Percentiles rank a stretch among this genome's conserved stretches.
Conservation (phyloP, 495 filamentous ascomycete genomes). For the Podospora sp. region DNA sequence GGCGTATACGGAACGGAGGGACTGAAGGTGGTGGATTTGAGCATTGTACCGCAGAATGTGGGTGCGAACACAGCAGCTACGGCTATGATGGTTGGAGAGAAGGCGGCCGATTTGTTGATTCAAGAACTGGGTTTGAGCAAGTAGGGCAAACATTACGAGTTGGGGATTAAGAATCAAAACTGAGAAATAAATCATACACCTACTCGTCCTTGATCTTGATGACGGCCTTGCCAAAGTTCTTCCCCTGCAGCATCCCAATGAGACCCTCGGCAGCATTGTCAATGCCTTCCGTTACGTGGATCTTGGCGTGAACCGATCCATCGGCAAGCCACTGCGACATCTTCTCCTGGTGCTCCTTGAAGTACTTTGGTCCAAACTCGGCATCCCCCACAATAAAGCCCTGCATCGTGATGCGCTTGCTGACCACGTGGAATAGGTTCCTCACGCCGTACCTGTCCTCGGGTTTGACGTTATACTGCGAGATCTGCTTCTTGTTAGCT, state of each 20-base stretch:
- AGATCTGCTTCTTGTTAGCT: constrained; percentile 52
- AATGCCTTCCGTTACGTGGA: constrained; percentile 74
- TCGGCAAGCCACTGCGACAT: constrained; percentile 84
- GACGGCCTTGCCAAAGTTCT: constrained; percentile 92
- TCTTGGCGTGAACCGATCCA: constrained; percentile 74
- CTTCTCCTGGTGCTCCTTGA: constrained; percentile 77
- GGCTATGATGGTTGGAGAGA: constrained; percentile 33
- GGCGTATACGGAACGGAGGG: constrained; percentile 41
- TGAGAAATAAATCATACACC: no score
- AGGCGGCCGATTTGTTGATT: neutral
- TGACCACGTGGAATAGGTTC: constrained; percentile 58
- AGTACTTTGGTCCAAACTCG: constrained; percentile 70
- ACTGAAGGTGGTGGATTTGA: constrained; percentile 45
- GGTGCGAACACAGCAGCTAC: constrained; percentile 37
- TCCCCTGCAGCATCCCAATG: constrained; percentile 82
- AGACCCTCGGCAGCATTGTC: constrained; percentile 81
- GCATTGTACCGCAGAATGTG: constrained; percentile 30
- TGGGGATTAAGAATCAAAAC: no score
- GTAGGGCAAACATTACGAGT: no score
- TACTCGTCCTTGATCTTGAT: constrained; percentile 61
- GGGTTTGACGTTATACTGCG: constrained; percentile 70
- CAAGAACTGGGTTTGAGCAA: neutral
- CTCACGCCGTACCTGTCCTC: constrained; percentile 67
- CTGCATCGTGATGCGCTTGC: constrained; percentile 56
- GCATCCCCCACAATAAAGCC: constrained; percentile 74